Percentiles rank a stretch among this genome's conserved stretches.
These are phyloP conservation scores for Alternaria ethzedia DNA, from an alignment of 2,329 filamentous ascomycete genomes.

Conservation along the genomic window DNA sequence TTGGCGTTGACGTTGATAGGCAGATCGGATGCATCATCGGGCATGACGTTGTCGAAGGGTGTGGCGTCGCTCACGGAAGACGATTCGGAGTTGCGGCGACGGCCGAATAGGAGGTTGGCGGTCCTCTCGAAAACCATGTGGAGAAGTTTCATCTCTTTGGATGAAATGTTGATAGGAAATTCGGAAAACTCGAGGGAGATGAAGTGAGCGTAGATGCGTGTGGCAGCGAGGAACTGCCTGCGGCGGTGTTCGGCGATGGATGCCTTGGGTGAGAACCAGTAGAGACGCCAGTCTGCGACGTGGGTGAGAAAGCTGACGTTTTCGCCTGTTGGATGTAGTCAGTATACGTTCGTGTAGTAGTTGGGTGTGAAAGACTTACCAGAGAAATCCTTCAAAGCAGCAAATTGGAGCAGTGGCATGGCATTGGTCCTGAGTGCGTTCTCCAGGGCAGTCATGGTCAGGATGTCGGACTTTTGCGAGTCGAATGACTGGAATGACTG, in stretches of 20 bases:
- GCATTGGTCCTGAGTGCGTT: constrained; percentile 41
- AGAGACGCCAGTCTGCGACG: constrained; percentile 41
- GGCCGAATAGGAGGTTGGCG: constrained; percentile 29
- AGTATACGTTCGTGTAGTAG: background rate
- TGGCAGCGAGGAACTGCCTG: constrained; percentile 37
- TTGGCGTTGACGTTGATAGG: constrained; percentile 23
- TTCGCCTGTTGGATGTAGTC: constrained; percentile 28
- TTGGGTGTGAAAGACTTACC: background rate
- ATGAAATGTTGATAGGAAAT: constrained; percentile 46
- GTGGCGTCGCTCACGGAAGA: constrained; percentile 30
- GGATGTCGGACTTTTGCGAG: constrained; percentile 39
- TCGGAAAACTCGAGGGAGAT: constrained; percentile 43
- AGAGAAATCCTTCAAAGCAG: constrained; percentile 42
- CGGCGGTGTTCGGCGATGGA: constrained; percentile 31
- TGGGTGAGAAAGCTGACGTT: constrained; percentile 46
- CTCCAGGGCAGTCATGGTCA: constrained; percentile 44
- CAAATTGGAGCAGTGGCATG: constrained; percentile 40
- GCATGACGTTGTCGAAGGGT: constrained; percentile 35
- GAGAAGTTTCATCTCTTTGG: constrained; percentile 35
- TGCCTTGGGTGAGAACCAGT: constrained; percentile 33
- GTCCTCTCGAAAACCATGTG: constrained; percentile 34
- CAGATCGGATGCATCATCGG: constrained; percentile 14
- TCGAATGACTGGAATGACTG: constrained; percentile 31
- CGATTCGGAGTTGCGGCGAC: constrained; percentile 20
- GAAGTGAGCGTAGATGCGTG: constrained; percentile 43